phyloP scores from a whole-genome alignment of 2,329 filamentous ascomycete genomes.

The Phoma sp. region DNA sequence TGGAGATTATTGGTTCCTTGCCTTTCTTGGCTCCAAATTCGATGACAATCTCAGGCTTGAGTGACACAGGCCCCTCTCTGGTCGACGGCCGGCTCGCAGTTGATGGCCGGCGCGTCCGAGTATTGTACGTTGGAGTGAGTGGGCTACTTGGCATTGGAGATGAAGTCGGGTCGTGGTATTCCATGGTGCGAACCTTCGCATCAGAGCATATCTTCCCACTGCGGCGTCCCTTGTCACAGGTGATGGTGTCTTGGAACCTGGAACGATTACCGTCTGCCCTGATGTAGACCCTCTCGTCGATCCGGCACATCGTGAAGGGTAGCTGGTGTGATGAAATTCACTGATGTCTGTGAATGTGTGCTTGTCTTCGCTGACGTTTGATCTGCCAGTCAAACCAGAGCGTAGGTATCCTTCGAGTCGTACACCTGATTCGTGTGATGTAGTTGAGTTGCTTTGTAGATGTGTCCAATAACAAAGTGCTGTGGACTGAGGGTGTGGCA shows the following conservation, averaged over 20 bases:
- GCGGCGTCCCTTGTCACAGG: slow-evolving; percentile 34
- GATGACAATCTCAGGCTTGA: slow-evolving; percentile 42
- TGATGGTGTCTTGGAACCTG: slow-evolving; percentile 32
- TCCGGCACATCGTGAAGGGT: slow-evolving; percentile 39
- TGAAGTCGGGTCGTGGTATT: slow-evolving; percentile 40
- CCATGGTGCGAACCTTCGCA: slow-evolving; percentile 28
- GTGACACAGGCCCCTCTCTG: slow-evolving; percentile 27
- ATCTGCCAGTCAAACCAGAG: too few species aligned
- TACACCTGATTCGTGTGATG: too few species aligned
- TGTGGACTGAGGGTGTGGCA: background rate
- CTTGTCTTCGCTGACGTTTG: too few species aligned
- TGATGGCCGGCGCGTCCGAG: slow-evolving; percentile 36
- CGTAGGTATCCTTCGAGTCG: too few species aligned
- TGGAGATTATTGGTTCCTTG: slow-evolving; percentile 26
- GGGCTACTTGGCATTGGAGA: slow-evolving; percentile 41
- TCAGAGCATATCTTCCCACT: slow-evolving; percentile 34
- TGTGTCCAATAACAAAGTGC: background rate
- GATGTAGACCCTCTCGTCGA: slow-evolving; percentile 43
- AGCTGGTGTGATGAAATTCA: background rate
- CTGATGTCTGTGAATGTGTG: background rate
- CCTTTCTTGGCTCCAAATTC: slow-evolving; percentile 36
- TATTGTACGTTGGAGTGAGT: slow-evolving; percentile 40
- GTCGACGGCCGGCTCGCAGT: slow-evolving; percentile 35
- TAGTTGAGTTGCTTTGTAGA: too few species aligned
- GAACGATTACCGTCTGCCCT: slow-evolving; percentile 32